Percentiles rank a stretch among this genome's conserved stretches.
Evolutionary conservation across 371 early-diverging fungal genomes (phyloP).

Genomic region (Mucor circinelloides): DNA sequence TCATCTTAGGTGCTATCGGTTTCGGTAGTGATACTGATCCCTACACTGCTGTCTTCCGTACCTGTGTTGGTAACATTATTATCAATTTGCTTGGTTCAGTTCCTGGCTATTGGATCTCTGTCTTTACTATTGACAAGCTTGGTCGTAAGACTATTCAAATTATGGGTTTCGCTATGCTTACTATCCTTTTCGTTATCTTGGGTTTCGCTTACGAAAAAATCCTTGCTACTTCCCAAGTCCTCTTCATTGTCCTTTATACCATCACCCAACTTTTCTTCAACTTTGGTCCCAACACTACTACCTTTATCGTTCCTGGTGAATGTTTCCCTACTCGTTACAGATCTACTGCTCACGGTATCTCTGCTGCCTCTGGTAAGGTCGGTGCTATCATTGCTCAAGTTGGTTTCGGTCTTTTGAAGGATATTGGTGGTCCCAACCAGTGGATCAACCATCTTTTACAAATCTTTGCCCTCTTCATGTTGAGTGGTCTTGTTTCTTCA

Average conservation of each 20-base stretch:
- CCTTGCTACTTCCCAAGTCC: slow-evolving; percentile 49
- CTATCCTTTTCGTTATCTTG: slow-evolving; percentile 48
- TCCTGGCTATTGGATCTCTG: slow-evolving; percentile 87
- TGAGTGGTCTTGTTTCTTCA: slow-evolving; percentile 68
- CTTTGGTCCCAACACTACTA: slow-evolving; percentile 83
- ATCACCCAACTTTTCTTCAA: slow-evolving; percentile 88
- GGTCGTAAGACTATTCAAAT: slow-evolving; percentile 86
- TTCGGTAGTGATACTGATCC: slow-evolving; percentile 59
- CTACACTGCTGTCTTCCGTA: slow-evolving; percentile 55
- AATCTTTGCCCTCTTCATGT: slow-evolving; percentile 80
- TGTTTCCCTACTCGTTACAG: slow-evolving; percentile 87
- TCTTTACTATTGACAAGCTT: slow-evolving; percentile 78
- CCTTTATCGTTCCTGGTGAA: slow-evolving; percentile 87
- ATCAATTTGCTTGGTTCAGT: slow-evolving; percentile 82
- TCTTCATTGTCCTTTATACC: slow-evolving; percentile 76
- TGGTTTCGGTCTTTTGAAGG: slow-evolving; percentile 73
- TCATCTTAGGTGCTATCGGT: slow-evolving; percentile 68
- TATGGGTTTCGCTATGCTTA: slow-evolving; percentile 63
- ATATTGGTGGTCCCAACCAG: slow-evolving; percentile 65
- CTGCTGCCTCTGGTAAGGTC: slow-evolving; percentile 84
- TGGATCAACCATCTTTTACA: slow-evolving; percentile 68
- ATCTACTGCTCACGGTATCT: slow-evolving; percentile 87
- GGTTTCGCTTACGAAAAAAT: slow-evolving; percentile 54
- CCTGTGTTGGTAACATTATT: slow-evolving; percentile 75
- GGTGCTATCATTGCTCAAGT: slow-evolving; percentile 84